phyloP scores from a whole-genome alignment of 106 monocot genomes.

The Phalaenopsis aphrodite region DNA sequence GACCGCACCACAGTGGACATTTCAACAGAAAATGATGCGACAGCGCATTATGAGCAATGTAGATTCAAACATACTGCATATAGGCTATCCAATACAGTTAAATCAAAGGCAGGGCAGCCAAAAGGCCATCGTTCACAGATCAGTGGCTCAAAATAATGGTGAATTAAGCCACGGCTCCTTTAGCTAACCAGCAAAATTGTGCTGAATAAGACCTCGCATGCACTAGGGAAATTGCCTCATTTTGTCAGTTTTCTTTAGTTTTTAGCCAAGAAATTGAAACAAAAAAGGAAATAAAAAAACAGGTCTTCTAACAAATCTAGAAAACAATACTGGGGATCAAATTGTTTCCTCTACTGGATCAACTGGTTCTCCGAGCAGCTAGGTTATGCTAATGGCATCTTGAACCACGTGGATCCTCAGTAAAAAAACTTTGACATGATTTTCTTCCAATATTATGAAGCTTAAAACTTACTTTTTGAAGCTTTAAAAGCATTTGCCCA shows the following conservation, averaged over 20 bases:
- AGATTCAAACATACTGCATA: background rate
- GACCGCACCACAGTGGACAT: background rate
- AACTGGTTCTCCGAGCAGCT: background rate
- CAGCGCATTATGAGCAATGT: background rate
- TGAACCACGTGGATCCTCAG: background rate
- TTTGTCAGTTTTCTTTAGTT: background rate
- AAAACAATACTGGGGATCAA: background rate
- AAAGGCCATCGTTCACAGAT: background rate
- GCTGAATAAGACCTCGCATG: background rate
- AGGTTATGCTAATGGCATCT: background rate
- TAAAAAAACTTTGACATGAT: background rate
- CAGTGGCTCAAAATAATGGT: background rate
- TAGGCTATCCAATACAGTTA: background rate
- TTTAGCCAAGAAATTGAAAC: background rate
- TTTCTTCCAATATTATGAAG: background rate
- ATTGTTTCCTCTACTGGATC: background rate
- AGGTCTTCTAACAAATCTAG: background rate
- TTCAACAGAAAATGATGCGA: background rate
- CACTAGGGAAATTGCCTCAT: background rate
- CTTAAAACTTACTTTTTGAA: constrained; percentile 48
- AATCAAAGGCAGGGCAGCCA: background rate
- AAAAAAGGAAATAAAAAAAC: background rate
- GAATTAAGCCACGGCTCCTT: background rate
- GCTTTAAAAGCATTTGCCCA: constrained; percentile 71
- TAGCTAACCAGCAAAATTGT: background rate